These are phyloP conservation scores for Nakazawaea ernobii DNA, from an alignment of 805 yeast species.

Conservation along the genomic window DNA sequence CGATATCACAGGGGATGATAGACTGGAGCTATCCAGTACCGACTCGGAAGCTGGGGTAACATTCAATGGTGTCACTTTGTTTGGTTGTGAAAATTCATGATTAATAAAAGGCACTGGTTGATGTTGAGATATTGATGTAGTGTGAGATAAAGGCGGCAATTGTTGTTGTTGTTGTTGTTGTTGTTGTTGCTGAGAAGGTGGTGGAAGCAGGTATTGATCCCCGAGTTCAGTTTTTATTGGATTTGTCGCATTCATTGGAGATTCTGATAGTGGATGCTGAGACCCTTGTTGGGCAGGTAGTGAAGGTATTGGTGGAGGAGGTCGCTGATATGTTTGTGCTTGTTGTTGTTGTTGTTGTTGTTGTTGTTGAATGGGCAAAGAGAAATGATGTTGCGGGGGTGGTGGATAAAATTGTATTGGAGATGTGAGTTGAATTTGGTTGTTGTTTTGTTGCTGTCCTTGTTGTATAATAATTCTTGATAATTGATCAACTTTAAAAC, in stretches of 20 bases:
- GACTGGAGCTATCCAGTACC: slow-evolving; percentile 17
- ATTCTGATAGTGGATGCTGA: background rate
- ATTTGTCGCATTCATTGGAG: background rate
- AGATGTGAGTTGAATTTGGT: background rate
- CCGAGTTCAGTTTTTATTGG: background rate
- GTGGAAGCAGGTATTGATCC: background rate
- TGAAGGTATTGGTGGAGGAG: slow-evolving; percentile 8
- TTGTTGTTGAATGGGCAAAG: slow-evolving; percentile 1
- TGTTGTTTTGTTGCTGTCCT: background rate
- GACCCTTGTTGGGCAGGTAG: background rate
- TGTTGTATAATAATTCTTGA: slow-evolving; percentile 2
- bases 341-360: slow-evolving; percentile 10
- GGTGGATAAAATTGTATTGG: slow-evolving; percentile 11
- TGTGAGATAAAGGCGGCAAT: background rate
- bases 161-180: slow-evolving; percentile 1
- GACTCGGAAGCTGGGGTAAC: slow-evolving; percentile 16
- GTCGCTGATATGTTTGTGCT: slow-evolving; percentile 10
- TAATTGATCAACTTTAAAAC: slow-evolving; percentile 7
- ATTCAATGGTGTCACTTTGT: slow-evolving; percentile 3
- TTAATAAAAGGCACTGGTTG: slow-evolving; percentile 19
- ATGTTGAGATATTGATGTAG: background rate
- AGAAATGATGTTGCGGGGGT: slow-evolving; percentile 16
- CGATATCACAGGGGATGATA: background rate
- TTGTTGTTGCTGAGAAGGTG: background rate
- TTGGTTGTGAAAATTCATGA: slow-evolving; percentile 29